Conservation (phyloP, 257 asterid genomes). For the Forsythia suspensa region DNA sequence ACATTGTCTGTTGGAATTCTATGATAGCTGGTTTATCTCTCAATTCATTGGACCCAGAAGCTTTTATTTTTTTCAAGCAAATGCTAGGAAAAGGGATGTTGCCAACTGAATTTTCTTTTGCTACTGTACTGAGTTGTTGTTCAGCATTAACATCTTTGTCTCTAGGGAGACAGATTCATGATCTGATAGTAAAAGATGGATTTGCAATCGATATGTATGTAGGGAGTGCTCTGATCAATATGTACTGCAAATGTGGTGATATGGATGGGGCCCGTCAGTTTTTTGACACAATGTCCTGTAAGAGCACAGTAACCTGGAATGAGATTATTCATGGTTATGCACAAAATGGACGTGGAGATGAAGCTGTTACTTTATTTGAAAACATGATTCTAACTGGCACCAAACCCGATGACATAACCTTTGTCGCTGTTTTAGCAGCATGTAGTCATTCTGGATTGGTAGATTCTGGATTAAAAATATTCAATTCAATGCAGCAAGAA, state of each 20-base stretch:
- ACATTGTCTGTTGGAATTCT: conserved; percentile 67
- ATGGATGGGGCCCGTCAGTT: conserved; percentile 38
- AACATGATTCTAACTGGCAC: conserved; percentile 38
- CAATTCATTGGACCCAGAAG: conserved; percentile 48
- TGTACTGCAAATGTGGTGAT: conserved; percentile 68
- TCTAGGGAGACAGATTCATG: conserved; percentile 63
- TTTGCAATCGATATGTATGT: conserved; percentile 47
- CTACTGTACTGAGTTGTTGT: conserved; percentile 55
- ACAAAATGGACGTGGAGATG: conserved; percentile 54
- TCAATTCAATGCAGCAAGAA: conserved; percentile 49
- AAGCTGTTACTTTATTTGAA: conserved; percentile 47
- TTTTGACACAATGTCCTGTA: conserved; percentile 48
- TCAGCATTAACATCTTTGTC: conserved; percentile 48
- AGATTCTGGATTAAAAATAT: conserved; percentile 47
- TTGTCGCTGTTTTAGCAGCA: conserved; percentile 62
- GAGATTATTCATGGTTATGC: conserved; percentile 78
- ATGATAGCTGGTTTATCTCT: conserved; percentile 61
- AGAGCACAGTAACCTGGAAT: conserved; percentile 55
- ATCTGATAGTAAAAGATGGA: conserved; percentile 48
- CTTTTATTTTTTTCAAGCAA: conserved; percentile 45
- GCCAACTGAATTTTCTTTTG: conserved; percentile 61
- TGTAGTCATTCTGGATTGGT: conserved; percentile 77
- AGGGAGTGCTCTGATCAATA: conserved; percentile 56
- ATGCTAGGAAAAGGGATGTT: conserved; percentile 43
- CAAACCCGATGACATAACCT: conserved; percentile 57